Evolutionary conservation across 1,139 yeast species (phyloP), one percentile per base, ranked within the genome.

Genomic region (Diutina sp.): DNA sequence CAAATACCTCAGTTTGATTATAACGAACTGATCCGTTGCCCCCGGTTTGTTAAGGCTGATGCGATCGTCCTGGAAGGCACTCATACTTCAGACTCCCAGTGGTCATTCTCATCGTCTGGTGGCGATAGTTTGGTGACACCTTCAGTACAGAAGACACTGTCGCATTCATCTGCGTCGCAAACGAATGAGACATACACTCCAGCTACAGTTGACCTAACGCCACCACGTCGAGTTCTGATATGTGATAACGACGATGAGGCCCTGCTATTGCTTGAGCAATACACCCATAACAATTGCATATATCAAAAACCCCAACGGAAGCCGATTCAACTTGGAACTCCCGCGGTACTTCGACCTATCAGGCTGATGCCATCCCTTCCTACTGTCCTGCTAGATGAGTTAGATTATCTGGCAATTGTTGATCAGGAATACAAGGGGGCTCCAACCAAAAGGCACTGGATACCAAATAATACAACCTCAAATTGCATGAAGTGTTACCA

Each of bases 271-370:
- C 18, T 50, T 16, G 41, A 32, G n/a, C 28, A 30, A 30, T 50
- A 50, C 28, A 50, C 53, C n/a, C 30, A 18, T 16, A 50, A 50
- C 32, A 50, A 50, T 18, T 32, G 53, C 53, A 50, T 50, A n/a
- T 50, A 50, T 12, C 35, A 50, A 4, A 50, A 50, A 18, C 46
- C 46, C 8, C 25, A 44, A 16, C 18, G 25, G 16, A 44, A n/a
- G 25, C 25, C 25, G 8, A 18, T 44, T 18, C 18, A 44, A 18
- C 53, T 32, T 7, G 29, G 51, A 8, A 28, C n/a, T 6, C 53
- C 53, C 21, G 53, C 53, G 6, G 53, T 50, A 5, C 53, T 50
- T 32, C 53, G 53, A 6, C 53, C 53, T 1, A 50, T 50, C 21
- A 25, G 53, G 12, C 53, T 50, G 53, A 50, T 50, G 53, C 53